Percentiles rank a stretch among this genome's conserved stretches.
Conservation (phyloP, 2,329 filamentous ascomycete genomes). For the Juglanconis juglandina region DNA sequence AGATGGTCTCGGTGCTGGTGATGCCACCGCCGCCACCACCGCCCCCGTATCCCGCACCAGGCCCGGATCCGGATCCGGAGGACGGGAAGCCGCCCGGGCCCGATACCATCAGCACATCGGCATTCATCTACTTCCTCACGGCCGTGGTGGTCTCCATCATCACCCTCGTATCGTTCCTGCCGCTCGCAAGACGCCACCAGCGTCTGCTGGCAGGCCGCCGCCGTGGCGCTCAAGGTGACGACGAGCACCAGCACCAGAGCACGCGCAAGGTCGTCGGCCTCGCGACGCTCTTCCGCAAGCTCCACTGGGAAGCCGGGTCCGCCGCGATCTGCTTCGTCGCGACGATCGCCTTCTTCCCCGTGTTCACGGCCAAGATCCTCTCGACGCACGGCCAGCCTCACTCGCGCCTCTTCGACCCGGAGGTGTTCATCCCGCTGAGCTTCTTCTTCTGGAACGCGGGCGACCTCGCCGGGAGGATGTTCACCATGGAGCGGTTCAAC, state of each 20-base stretch:
- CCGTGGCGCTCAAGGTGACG: conserved; percentile 28
- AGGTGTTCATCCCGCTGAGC: conserved; percentile 81
- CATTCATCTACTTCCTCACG: conserved; percentile 87
- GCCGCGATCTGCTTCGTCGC: conserved; percentile 78
- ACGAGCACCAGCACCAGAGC: conserved; percentile 42
- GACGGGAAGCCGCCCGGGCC: conserved; percentile 24
- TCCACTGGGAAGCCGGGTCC: conserved; percentile 72
- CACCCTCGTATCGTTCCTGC: conserved; percentile 70
- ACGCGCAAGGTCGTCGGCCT: conserved; percentile 52
- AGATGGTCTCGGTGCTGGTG: conserved; percentile 77
- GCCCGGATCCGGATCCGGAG: conserved; percentile 15
- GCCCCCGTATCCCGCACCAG: background rate
- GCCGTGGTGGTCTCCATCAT: conserved; percentile 71
- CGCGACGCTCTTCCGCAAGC: conserved; percentile 66
- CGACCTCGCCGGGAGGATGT: conserved; percentile 73
- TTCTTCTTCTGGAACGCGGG: conserved; percentile 94
- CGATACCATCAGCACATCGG: conserved; percentile 57
- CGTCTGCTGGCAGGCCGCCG: conserved; percentile 46
- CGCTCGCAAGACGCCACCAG: conserved; percentile 63
- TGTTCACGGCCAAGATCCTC: conserved; percentile 73
- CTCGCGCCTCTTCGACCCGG: conserved; percentile 62
- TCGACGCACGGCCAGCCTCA: conserved; percentile 33
- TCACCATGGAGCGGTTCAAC: conserved; percentile 57
- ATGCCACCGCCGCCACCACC: conserved; percentile 43
- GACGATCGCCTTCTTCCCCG: conserved; percentile 86